Base-by-base conservation (phyloP, 495 filamentous ascomycete genomes). In the Tuber umbilicatum region DNA sequence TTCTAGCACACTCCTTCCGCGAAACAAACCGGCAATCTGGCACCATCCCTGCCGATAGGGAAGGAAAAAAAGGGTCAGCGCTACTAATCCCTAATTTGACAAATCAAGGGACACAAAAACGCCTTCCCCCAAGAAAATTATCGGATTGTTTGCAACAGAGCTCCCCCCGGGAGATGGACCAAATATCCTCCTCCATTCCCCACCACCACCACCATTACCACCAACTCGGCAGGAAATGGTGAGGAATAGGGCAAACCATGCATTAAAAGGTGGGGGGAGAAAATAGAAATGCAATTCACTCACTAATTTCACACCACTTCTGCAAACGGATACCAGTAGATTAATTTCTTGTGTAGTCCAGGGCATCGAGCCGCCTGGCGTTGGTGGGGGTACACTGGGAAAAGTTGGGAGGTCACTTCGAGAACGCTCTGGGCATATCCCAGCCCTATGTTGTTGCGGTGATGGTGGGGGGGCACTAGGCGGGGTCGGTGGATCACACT, bases 401-500 rank as follows among this genome's bases (percentile, higher is more conserved):
- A 69, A 72, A 3, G 77, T 72, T 35, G 77, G 72, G 14, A 64
- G 77, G 21, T 74, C 40, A 68, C 76, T 79, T 70, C 76, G 76
- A 70, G 76, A 79, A 64, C 71, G 69, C 19, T 67, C 37, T 21
- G 55, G 67, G 70, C 60, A 74, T 43, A 23, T 55, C 37, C 55
- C 45, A 42, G 31, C 50, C 9, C 50, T 67, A 60, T 55, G 41
- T 38, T 64, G 50, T 35, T 42, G 64, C 4, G 77, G 77, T 38
- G 77, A 79, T 68, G 76, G 69, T 23, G 76, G 77, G 45, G 77
- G 77, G 0, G 75, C 75, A 64, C 69, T 50, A 39, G 77, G 79
- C 74, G 79, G 72, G 76, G 75, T 70, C 78, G 80, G 77, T 79
- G 83, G 78, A 78, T 81, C 64, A 73, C 72, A 60, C 78, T 79